Percentiles rank a stretch among this genome's conserved stretches.
Conservation (phyloP, 164 flowering plant genomes). For the Tetracentron sinense region DNA sequence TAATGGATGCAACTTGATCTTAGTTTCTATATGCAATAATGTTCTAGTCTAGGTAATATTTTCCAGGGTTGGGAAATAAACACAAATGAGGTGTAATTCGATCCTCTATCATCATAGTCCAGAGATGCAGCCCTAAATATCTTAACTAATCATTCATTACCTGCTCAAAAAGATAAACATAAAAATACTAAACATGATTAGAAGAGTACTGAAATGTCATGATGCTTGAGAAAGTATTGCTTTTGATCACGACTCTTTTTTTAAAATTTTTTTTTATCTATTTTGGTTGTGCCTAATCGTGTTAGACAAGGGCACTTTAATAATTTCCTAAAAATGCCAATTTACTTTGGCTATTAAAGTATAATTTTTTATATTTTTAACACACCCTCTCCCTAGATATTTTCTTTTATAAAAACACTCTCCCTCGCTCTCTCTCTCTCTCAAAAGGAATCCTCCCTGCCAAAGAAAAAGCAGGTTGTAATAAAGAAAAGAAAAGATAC, state of each 20-base stretch:
- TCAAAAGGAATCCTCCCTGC: slow-evolving; percentile 42
- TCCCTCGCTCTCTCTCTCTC: no score
- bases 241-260: neutral
- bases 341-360: slow-evolving; percentile 25
- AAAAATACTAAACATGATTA: neutral
- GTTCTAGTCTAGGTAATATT: no score
- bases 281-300: no score
- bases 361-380: slow-evolving; percentile 19
- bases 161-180: no score
- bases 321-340: slow-evolving; percentile 25
- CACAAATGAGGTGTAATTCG: neutral
- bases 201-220: neutral
- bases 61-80: neutral
- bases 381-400: no score
- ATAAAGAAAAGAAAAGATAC: slow-evolving; percentile 42
- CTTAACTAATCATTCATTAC: neutral
- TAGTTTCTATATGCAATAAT: neutral
- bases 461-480: slow-evolving; percentile 52
- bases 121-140: neutral
- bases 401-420: no score
- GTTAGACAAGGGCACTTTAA: slow-evolving; percentile 5
- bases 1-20: neutral
- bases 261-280: no score
- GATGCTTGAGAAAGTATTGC: neutral
- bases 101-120: neutral